Evolutionary conservation across 1,284 basidiomycete genomes (phyloP), one percentile per base, ranked within the genome.

Genomic region (Schizophyllum commune): DNA sequence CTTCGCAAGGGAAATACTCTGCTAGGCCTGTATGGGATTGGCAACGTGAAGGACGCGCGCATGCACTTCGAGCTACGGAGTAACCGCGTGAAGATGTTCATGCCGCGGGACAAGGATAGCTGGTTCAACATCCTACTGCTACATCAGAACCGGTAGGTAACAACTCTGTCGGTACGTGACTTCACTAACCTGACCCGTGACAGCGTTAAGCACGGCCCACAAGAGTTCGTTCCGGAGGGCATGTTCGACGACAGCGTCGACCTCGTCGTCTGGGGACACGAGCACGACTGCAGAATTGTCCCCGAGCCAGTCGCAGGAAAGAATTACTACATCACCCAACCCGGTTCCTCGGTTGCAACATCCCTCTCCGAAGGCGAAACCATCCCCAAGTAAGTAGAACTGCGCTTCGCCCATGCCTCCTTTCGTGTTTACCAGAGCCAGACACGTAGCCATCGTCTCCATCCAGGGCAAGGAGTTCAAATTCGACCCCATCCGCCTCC

Each of bases 191-290:
- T 58, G 39, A 58, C 59, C 58, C 3, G 53, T 61, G 56, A 2
- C 65, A 97, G 95, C 19, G 96, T 97, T 3, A 90, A 92, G 63
- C 96, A 96, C 71, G 94, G 94, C 0, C 92, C 93, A 2, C 93
- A 97, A 71, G 90, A 94, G 66, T 92, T 83, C 22, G 95, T 98
- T 0, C 95, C 96, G 2, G 97, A 99, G 70, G 91, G 91, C 62
- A 92, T 97, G 85, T 99, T 99, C 68, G 96, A 98, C 70, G 94
- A 99, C 70, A 92, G 89, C 67, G 83, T 98, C 61, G 87, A 97
- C 69, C 81, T 99, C 4, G 92, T 99, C 7, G 81, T 99, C 0
- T 99, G 96, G 96, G 96, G 97, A 1, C 97, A 99, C 71, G 97
- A 99, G 73, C 97, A 99, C 71, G 96, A 99, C 73, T 98, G 96